Percentiles rank a stretch among this genome's conserved stretches.
phyloP scores from a whole-genome alignment of 129 eudicot genomes.

The Lactuca sativa region DNA sequence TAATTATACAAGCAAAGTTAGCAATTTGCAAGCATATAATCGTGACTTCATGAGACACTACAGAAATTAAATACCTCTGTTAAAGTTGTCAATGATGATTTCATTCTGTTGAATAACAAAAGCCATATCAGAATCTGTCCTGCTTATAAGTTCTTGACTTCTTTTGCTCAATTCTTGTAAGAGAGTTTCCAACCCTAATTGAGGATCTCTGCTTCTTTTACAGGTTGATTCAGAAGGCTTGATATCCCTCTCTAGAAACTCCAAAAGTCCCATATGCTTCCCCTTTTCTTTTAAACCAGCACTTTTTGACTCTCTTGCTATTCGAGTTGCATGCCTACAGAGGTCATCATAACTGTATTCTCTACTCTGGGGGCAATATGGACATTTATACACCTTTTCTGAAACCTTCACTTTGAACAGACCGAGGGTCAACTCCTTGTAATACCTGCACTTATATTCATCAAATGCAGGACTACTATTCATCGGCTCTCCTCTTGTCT shows the following conservation, averaged over 20 bases:
- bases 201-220: constrained; percentile 16
- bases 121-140: not conserved
- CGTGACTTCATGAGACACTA: not conserved
- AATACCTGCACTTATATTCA: constrained; percentile 38
- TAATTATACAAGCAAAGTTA: no score
- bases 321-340: constrained; percentile 54
- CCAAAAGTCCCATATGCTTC: constrained; percentile 49
- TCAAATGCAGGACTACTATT: constrained; percentile 41
- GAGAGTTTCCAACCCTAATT: constrained; percentile 32
- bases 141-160: constrained; percentile 37
- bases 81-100: no score
- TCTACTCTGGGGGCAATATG: constrained; percentile 50
- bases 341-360: constrained; percentile 44
- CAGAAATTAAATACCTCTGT: not conserved
- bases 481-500: constrained; percentile 30
- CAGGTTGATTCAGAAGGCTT: constrained; percentile 12
- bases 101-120: not conserved
- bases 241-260: constrained; percentile 38
- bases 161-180: constrained; percentile 30
- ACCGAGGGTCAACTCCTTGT: constrained; percentile 44
- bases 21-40: no score
- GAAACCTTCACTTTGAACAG: constrained; percentile 28
- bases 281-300: constrained; percentile 47
- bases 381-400: constrained; percentile 42
- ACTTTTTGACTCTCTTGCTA: constrained; percentile 51